These are phyloP conservation scores for Cylindrotheca fusiformis DNA, from an alignment of 108 stramenopile species.

Conservation along the genomic window DNA sequence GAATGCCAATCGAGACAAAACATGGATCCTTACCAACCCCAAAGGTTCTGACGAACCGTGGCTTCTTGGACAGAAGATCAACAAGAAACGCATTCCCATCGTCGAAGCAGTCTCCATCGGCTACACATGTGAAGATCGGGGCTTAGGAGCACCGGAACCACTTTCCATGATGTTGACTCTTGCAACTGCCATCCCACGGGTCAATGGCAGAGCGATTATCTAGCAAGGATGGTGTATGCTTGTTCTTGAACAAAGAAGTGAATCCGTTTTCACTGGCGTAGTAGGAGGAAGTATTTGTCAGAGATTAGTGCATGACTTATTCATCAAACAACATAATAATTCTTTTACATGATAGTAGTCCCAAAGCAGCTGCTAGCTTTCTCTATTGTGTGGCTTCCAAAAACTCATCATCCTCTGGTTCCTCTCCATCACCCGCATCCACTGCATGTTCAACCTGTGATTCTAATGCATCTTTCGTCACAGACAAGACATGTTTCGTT, in stretches of 20 bases:
- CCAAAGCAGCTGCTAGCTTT: background rate
- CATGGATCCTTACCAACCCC: constrained; percentile 33
- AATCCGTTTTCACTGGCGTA: too few species aligned
- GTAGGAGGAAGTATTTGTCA: too few species aligned
- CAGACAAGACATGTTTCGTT: background rate
- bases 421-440: background rate
- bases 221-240: too few species aligned
- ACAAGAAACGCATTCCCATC: constrained; percentile 14
- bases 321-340: too few species aligned
- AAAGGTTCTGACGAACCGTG: background rate
- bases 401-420: background rate
- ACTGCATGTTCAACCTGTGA: background rate
- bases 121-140: constrained; percentile 15
- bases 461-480: background rate
- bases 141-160: background rate
- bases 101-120: constrained; percentile 18
- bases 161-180: background rate
- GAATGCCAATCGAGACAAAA: constrained; percentile 56
- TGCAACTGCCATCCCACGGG: background rate
- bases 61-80: background rate
- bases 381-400: background rate
- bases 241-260: too few species aligned
- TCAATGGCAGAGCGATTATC: background rate
- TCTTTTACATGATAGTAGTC: too few species aligned
- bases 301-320: too few species aligned